Evolutionary conservation across 2,329 filamentous ascomycete genomes (phyloP), one percentile per base, ranked within the genome.

Genomic region (Aureobasidium sp.): DNA sequence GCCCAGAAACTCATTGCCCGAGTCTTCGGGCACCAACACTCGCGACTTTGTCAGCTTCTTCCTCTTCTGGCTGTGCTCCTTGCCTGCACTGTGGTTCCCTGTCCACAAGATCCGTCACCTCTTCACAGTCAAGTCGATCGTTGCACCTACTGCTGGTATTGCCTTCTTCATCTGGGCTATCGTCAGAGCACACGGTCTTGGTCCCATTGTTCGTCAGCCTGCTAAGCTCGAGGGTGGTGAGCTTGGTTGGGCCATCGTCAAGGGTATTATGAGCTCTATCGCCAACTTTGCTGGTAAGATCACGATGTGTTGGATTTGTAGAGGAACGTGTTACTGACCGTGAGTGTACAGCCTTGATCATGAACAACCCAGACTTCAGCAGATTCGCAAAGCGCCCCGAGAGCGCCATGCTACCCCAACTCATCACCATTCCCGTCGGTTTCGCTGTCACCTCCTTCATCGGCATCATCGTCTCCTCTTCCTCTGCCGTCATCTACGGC

Each of bases 161-260:
- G 84, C 88, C 17, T 94, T 94, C 73, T 88, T 96, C 73, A 87
- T 90, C 68, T 96, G 92, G 92, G 83, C 89, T 3, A 80, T 95
- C 33, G 85, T 89, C 38, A 84, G 88, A 27, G 92, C 92, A 35
- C 83, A 90, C 43, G 92, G 91, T 1, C 81, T 92, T 60, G 92
- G 92, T 1, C 90, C 90, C 0, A 90, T 96, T 65, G 80, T 96
- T 23, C 79, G 85, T 61, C 87, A 93, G 69, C 77, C 81, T 0
- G 81, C 82, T 46, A 82, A 76, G 4, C 73, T 84, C 5, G 74
- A 83, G 4, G 91, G 91, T 35, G 86, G 82, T 63, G 80, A 80
- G 0, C 79, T 96, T 3, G 90, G 79, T 1, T 96, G 92, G 92
- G 83, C 85, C 25, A 85, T 96, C 61, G 81, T 96, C 62, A 87